Percentiles rank a stretch among this genome's conserved stretches.
Evolutionary conservation across 2,329 filamentous ascomycete species (phyloP).

Genomic region (Tolypocladium ophioglossoides): DNA sequence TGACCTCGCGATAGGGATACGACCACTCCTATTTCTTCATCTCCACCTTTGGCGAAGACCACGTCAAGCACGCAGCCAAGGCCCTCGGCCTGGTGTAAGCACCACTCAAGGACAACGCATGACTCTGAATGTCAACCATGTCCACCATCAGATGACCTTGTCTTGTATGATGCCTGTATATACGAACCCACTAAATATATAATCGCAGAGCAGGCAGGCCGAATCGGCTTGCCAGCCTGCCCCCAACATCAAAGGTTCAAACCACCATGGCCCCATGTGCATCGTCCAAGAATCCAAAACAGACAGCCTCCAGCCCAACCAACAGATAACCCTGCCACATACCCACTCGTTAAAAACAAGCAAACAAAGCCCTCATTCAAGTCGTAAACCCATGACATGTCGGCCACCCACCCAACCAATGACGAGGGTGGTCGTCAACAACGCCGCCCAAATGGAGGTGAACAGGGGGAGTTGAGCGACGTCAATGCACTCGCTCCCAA

Average conservation of each 20-base stretch:
- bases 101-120: not conserved
- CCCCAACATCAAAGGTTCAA: not conserved
- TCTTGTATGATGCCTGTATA: not conserved
- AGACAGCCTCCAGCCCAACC: not conserved
- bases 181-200: not conserved
- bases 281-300: not conserved
- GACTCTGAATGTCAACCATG: not conserved
- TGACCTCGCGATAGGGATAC: constrained; percentile 49
- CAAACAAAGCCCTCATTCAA: not conserved
- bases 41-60: constrained; percentile 79
- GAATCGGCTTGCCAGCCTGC: not conserved
- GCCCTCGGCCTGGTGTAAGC: constrained; percentile 41
- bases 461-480: not conserved
- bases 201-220: not conserved
- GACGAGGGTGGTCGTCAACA: not conserved
- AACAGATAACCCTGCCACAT: not conserved
- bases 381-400: not conserved
- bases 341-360: not conserved
- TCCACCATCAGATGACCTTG: not conserved
- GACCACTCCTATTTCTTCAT: constrained; percentile 99
- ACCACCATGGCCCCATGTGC: not conserved
- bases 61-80: constrained; percentile 86
- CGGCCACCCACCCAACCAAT: too few relatives aligned
- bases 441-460: not conserved
- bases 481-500: not conserved